These are phyloP conservation scores for Cladochytrium replicatum DNA, from an alignment of 192 early-diverging fungal species.

Conservation along the genomic window DNA sequence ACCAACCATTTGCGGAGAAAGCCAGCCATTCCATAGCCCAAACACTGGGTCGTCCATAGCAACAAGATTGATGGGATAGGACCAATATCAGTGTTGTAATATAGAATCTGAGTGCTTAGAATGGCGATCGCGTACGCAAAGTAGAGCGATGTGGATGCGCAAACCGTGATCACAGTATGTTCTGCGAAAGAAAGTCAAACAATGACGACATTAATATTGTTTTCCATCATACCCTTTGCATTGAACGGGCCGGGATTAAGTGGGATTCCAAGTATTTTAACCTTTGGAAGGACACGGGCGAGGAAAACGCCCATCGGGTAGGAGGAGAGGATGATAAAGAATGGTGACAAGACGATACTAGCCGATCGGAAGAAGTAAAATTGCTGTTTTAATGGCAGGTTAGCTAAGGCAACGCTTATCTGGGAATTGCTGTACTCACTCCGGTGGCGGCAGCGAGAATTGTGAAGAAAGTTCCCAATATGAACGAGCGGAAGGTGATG, in stretches of 20 bases:
- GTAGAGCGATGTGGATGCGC: too few species aligned
- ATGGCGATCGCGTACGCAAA: too few species aligned
- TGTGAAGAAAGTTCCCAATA: slow-evolving; percentile 29
- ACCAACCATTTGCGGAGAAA: slow-evolving; percentile 62
- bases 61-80: slow-evolving; percentile 52
- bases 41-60: slow-evolving; percentile 51
- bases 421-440: too few species aligned
- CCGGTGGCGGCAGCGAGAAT: slow-evolving; percentile 8
- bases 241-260: slow-evolving; percentile 80
- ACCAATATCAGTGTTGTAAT: slow-evolving; percentile 56
- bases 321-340: slow-evolving; percentile 62
- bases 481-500: slow-evolving; percentile 44
- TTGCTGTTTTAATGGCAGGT: too few species aligned
- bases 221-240: too few species aligned
- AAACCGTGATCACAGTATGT: too few species aligned
- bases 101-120: too few species aligned
- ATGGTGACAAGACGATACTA: slow-evolving; percentile 52
- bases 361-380: slow-evolving; percentile 76
- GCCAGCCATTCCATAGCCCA: slow-evolving; percentile 59
- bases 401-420: too few species aligned
- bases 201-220: too few species aligned
- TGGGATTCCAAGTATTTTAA: slow-evolving; percentile 10
- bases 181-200: too few species aligned
- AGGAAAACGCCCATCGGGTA: slow-evolving; percentile 61
- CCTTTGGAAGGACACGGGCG: slow-evolving; percentile 48